Evolutionary conservation across 2,329 filamentous ascomycete species (phyloP).

Genomic region (Cytospora piceicola): DNA sequence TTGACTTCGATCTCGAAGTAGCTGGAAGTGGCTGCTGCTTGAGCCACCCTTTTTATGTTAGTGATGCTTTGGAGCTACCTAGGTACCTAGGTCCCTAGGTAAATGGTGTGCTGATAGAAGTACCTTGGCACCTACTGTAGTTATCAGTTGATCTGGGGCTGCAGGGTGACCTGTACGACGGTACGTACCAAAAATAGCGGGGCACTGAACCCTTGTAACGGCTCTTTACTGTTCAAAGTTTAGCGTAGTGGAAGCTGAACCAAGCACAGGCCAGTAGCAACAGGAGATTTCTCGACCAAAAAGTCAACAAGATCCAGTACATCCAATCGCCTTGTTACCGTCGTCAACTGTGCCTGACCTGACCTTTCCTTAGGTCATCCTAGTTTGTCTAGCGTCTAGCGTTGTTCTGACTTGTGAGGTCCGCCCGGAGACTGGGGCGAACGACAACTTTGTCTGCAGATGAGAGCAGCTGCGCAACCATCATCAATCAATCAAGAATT

Average conservation of each 20-base stretch:
- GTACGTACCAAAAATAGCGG: background rate
- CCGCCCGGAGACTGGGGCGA: slow-evolving; percentile 9
- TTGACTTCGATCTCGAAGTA: no score
- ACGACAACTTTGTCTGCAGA: slow-evolving; percentile 19
- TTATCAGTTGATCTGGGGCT: background rate
- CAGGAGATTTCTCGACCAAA: slow-evolving; percentile 35
- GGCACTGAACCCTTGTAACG: slow-evolving; percentile 7
- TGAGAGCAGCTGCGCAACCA: slow-evolving; percentile 19
- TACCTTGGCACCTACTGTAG: no score
- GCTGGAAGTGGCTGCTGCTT: background rate
- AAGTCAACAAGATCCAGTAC: slow-evolving; percentile 40
- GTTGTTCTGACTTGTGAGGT: background rate
- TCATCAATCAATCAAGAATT: slow-evolving; percentile 25
- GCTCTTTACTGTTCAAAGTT: slow-evolving; percentile 10
- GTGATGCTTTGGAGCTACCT: no score
- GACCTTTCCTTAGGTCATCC: slow-evolving; percentile 15
- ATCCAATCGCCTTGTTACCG: slow-evolving; percentile 31
- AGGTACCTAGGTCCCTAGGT: no score
- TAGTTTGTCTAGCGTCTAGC: slow-evolving; percentile 10
- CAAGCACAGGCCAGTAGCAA: slow-evolving; percentile 35
- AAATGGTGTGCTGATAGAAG: no score
- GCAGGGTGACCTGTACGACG: background rate
- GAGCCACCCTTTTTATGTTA: background rate
- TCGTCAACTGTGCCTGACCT: slow-evolving; percentile 16
- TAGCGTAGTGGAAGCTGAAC: slow-evolving; percentile 32